Evolutionary conservation across 805 yeast genomes (phyloP), one percentile per base, ranked within the genome.

Genomic region (Saccharomyces jurei): DNA sequence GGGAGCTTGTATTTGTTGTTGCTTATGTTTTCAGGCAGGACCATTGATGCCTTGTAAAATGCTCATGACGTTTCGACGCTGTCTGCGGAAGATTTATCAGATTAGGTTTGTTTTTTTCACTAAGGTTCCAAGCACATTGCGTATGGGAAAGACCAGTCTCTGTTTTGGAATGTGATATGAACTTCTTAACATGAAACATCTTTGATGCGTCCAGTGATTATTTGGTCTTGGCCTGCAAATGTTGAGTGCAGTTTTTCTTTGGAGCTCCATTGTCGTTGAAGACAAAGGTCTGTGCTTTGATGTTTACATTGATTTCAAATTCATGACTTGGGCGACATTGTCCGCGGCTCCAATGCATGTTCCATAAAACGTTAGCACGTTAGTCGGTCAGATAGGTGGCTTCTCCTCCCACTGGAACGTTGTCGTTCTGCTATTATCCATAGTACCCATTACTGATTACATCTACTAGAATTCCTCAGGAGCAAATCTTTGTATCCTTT

Each of bases 111-210:
- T 27, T 27, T 81, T 80, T n/a, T 71, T 72, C 1, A 94, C 77
- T 2, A 89, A 68, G 0, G 72, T 53, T 73, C 73, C 50, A 94
- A 74, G 63, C 94, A 89, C 87, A 91, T 89, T 1, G 77, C 75
- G 0, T 73, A 69, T 1, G 96, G 97, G 63, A 87, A 95, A 72
- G 79, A 67, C 94, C 97, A 0, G 99, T 94, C 66, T 94, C 99
- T 0, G 99, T 94, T 75, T 99, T 85, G 2, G 99, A 99, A 66
- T 94, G 94, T 0, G 97, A 90, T 1, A 94, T 75, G 64, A 81
- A 88, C 0, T 99, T 98, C 50, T 79, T 76, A 54, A 86, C 90
- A 68, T 94, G 94, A 26, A 94, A 76, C 58, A 80, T 81, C 69
- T 94, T 99, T 0, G 99, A 98, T 0, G 76, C 71, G 26, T 80